Evolutionary conservation across 2,329 filamentous ascomycete species (phyloP).

Genomic region (Karstenula rhodostoma): DNA sequence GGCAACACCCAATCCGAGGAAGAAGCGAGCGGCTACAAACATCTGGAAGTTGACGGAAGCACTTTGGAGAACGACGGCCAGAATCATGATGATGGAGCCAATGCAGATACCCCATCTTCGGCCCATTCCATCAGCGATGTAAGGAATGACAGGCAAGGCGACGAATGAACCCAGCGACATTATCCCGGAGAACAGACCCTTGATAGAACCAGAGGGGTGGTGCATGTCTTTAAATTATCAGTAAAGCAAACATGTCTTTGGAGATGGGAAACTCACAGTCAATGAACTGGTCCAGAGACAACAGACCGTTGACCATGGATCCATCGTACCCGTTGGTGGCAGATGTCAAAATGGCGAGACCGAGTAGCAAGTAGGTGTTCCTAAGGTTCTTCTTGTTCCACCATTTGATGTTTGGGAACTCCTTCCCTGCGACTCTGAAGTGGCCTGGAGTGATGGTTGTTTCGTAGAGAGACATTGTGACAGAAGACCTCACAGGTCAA

Average conservation of each 20-base stretch:
- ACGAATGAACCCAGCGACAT: constrained; percentile 35
- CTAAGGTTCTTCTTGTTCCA: constrained; percentile 23
- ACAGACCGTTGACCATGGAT: constrained; percentile 37
- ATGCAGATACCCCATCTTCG: constrained; percentile 37
- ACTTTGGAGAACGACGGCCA: constrained; percentile 36
- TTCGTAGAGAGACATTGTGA: constrained; percentile 15
- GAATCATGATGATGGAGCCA: constrained; percentile 38
- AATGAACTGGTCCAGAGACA: constrained; percentile 32
- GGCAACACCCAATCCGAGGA: constrained; percentile 38
- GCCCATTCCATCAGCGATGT: constrained; percentile 36
- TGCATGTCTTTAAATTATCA: constrained; percentile 27
- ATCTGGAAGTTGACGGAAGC: constrained; percentile 37
- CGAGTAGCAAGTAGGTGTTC: constrained; percentile 28
- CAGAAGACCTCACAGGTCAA: background rate
- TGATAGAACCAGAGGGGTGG: constrained; percentile 33
- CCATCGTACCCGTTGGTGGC: constrained; percentile 31
- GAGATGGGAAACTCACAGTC: constrained; percentile 21
- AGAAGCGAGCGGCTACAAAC: constrained; percentile 38
- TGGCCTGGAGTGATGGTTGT: constrained; percentile 23
- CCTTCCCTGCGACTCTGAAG: constrained; percentile 27
- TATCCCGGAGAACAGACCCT: constrained; percentile 39
- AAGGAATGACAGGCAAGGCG: constrained; percentile 33
- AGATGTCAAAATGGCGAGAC: constrained; percentile 30
- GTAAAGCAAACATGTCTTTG: background rate
- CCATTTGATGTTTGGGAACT: constrained; percentile 30